A percentile compares a stretch with the other conserved stretches of the same genome.
Conservation (phyloP, 805 yeast genomes). For the Teunomyces tritomae region DNA sequence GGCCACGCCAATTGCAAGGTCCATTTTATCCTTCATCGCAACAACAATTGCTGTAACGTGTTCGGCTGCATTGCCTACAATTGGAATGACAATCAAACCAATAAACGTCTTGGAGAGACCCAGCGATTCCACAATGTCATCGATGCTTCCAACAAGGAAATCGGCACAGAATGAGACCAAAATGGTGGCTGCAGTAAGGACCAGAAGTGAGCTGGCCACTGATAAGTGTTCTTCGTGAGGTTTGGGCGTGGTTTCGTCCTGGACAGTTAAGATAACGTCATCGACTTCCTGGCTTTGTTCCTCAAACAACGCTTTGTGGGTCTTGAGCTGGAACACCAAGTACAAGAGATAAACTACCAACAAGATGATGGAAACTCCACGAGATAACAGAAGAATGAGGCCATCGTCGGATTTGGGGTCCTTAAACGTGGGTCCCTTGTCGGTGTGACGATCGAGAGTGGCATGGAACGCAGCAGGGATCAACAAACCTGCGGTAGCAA, state of each 20-base stretch:
- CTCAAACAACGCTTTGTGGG: conserved; percentile 79
- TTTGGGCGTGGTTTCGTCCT: conserved; percentile 13
- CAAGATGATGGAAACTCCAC: conserved; percentile 82
- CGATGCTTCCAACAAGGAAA: conserved; percentile 89
- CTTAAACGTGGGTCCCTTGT: no score
- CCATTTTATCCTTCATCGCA: conserved; percentile 96
- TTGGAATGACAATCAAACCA: conserved; percentile 90
- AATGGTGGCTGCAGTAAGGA: conserved; percentile 65
- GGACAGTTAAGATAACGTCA: conserved; percentile 36
- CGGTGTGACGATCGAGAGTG: conserved; percentile 34
- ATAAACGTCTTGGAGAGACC: conserved; percentile 93
- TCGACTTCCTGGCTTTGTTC: conserved; percentile 33
- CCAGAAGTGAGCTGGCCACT: conserved; percentile 50
- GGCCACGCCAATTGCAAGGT: conserved; percentile 94
- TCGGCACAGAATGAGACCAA: conserved; percentile 91
- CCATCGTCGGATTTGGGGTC: no score
- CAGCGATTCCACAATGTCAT: conserved; percentile 75
- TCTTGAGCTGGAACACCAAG: conserved; percentile 81
- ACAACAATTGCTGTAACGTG: conserved; percentile 96
- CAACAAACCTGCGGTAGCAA: conserved; percentile 82
- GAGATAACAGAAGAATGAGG: conserved; percentile 67
- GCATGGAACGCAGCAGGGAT: conserved; percentile 97
- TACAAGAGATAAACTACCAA: conserved; percentile 75
- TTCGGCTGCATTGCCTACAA: conserved; percentile 98
- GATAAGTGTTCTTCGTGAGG: conserved; percentile 43